Percentiles rank a stretch among this genome's conserved stretches.
These are phyloP conservation scores for Urochloa ruziziensis DNA, from an alignment of 176 grass and related monocot genomes.

Conservation along the genomic window DNA sequence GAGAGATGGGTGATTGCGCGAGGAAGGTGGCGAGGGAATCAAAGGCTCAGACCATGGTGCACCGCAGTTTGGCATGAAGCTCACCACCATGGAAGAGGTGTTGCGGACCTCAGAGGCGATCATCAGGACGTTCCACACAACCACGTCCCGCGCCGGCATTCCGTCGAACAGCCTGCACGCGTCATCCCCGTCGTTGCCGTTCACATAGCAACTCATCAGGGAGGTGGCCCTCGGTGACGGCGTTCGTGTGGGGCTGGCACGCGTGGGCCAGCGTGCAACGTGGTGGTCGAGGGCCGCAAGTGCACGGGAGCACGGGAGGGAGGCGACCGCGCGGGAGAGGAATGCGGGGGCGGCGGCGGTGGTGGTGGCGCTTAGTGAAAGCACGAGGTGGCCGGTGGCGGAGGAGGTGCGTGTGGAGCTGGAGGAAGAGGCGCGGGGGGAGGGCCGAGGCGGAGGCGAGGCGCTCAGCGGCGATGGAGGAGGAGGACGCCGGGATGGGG, in stretches of 20 bases:
- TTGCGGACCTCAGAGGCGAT: too few species aligned
- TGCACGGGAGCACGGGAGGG: constrained; percentile 12
- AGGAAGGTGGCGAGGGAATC: too few species aligned
- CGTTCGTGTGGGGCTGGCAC: constrained; percentile 50
- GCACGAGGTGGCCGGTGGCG: constrained; percentile 43
- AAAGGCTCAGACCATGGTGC: too few species aligned
- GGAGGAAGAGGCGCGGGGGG: constrained; percentile 30
- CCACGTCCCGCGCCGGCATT: constrained; percentile 38
- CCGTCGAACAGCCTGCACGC: constrained; percentile 49
- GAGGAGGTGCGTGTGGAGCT: constrained; percentile 53
- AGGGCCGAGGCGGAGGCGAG: constrained; percentile 37
- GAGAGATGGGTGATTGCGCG: too few species aligned
- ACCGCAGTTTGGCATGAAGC: too few species aligned
- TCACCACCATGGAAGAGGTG: too few species aligned
- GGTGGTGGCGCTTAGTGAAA: too few species aligned
- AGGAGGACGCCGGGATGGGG: not conserved
- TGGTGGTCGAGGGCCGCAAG: constrained; percentile 37
- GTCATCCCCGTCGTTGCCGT: not conserved
- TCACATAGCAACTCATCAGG: not conserved
- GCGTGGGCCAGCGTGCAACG: constrained; percentile 11
- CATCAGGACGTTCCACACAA: constrained; percentile 70
- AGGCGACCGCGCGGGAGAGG: constrained; percentile 38
- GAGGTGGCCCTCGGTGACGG: constrained; percentile 39
- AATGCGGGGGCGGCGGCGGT: constrained; percentile 47
- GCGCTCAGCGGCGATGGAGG: not conserved